phyloP scores from a whole-genome alignment of 2,329 filamentous ascomycete genomes.

The Calycina herbarum region DNA sequence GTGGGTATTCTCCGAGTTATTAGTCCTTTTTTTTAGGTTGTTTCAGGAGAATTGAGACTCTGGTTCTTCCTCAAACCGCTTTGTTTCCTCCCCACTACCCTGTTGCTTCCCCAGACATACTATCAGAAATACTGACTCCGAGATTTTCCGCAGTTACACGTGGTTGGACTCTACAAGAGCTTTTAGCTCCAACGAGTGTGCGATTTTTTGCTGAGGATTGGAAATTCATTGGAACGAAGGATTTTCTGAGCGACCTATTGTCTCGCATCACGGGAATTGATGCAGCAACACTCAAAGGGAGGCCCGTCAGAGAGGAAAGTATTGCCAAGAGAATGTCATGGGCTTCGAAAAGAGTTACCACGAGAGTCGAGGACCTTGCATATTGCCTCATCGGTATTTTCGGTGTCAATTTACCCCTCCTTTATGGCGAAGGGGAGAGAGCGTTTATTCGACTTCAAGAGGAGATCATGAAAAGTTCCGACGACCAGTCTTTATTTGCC shows the following conservation, averaged over 20 bases:
- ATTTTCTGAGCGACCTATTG: neutral
- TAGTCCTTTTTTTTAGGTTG: too few species aligned
- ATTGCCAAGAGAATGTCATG: conserved; percentile 36
- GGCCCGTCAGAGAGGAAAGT: neutral
- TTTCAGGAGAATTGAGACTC: too few species aligned
- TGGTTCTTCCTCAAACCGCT: too few species aligned
- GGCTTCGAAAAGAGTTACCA: conserved; percentile 41
- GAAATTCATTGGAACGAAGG: conserved; percentile 9
- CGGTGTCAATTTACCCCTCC: conserved; percentile 43
- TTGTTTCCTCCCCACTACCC: too few species aligned
- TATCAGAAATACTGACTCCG: too few species aligned
- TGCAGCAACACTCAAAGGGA: neutral
- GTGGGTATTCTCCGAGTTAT: neutral
- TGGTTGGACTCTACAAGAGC: conserved; percentile 21
- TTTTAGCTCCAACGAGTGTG: conserved; percentile 10
- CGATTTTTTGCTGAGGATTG: conserved; percentile 13
- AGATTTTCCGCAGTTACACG: neutral
- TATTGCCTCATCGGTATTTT: conserved; percentile 48
- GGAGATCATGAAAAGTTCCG: conserved; percentile 40
- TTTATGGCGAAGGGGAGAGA: conserved; percentile 42
- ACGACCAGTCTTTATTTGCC: conserved; percentile 41
- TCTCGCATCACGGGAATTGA: conserved; percentile 14
- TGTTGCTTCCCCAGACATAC: too few species aligned
- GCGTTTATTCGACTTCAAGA: conserved; percentile 40
- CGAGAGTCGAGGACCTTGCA: conserved; percentile 36